A percentile compares a stretch with the other conserved stretches of the same genome.
phyloP scores from a whole-genome alignment of 2,329 filamentous ascomycete genomes.

The Verticillium nonalfalfae region DNA sequence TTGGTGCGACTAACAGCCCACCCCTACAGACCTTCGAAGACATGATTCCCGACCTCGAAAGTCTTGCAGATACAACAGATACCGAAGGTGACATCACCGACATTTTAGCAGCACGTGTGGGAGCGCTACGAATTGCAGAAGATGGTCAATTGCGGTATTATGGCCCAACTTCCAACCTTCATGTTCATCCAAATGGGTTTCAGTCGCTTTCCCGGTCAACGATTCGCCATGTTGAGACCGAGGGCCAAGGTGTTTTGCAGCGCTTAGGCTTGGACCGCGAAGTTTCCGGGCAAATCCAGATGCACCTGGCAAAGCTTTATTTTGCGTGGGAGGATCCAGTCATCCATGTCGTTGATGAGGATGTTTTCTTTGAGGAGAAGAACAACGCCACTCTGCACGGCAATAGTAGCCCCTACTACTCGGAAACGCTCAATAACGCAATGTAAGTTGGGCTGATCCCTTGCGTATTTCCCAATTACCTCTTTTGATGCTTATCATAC shows the following conservation, averaged over 20 bases:
- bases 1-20: neutral
- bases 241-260: neutral
- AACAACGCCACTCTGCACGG: constrained; percentile 11
- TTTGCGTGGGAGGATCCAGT: constrained; percentile 18
- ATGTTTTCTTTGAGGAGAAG: constrained; percentile 14
- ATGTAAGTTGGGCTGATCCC: constrained; percentile 13
- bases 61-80: neutral
- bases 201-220: neutral
- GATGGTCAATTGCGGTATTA: constrained; percentile 14
- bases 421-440: constrained; percentile 18
- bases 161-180: constrained; percentile 13
- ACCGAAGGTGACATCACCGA: constrained; percentile 7
- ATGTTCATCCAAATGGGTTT: constrained; percentile 2
- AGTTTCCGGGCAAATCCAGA: constrained; percentile 9
- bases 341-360: constrained; percentile 16
- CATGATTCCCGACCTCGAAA: neutral
- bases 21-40: neutral
- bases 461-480: no score
- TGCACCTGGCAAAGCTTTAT: constrained; percentile 14
- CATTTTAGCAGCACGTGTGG: constrained; percentile 10
- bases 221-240: constrained; percentile 1
- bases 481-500: neutral
- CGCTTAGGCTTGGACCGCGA: constrained; percentile 12
- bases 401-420: constrained; percentile 16
- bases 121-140: constrained; percentile 8